Percentiles rank a stretch among this genome's conserved stretches.
Conservation (phyloP, 2,329 filamentous ascomycete genomes). For the Gnomoniopsis smithogilvyi region DNA sequence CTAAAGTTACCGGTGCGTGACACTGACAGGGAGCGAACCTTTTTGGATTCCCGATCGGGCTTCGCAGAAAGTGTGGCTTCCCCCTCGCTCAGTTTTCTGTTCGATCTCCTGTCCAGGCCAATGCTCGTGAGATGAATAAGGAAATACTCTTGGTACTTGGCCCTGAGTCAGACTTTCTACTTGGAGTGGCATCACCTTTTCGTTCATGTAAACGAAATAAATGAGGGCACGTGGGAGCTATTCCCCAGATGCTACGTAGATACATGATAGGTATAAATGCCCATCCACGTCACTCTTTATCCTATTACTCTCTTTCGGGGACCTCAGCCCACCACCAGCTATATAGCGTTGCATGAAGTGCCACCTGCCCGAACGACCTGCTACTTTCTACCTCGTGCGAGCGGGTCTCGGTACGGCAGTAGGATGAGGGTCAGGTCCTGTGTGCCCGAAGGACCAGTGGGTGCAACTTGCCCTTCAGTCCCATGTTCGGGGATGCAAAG, state of each 20-base stretch:
- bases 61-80: constrained; percentile 4
- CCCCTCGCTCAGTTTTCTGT: background rate
- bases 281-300: too few species aligned
- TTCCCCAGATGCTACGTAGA: too few species aligned
- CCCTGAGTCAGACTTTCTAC: too few species aligned
- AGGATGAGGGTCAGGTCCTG: background rate
- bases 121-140: too few species aligned
- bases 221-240: too few species aligned
- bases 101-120: too few species aligned
- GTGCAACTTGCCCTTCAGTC: background rate
- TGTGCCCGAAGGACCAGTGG: too few species aligned
- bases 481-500: background rate
- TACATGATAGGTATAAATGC: too few species aligned
- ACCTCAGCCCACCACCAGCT: background rate
- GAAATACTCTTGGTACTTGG: too few species aligned
- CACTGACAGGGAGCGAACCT: too few species aligned
- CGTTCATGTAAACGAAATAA: too few species aligned
- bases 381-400: background rate
- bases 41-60: constrained; percentile 10
- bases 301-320: background rate
- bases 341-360: background rate
- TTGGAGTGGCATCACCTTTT: too few species aligned
- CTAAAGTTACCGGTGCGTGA: background rate
- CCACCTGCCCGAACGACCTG: background rate
- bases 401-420: background rate